phyloP scores from a whole-genome alignment of 345 rosid species.

The Syzygium oleosum region DNA sequence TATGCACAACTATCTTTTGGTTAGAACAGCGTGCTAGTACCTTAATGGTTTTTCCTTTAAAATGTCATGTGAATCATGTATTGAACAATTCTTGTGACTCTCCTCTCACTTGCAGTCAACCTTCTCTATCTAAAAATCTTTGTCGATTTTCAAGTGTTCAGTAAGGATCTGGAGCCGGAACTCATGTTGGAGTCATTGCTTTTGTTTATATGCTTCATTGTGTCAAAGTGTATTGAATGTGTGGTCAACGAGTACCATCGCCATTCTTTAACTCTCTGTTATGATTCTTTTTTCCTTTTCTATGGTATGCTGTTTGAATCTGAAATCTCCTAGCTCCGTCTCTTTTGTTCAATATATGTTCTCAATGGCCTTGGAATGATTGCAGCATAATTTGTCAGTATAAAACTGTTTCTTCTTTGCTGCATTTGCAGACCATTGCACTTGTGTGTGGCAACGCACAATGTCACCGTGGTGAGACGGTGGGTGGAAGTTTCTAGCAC shows the following conservation, averaged over 20 bases:
- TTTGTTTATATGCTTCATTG: not conserved
- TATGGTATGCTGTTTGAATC: not conserved
- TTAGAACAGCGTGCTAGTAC: not conserved
- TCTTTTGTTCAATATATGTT: not conserved
- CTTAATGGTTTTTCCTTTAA: not conserved
- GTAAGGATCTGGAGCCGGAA: not conserved
- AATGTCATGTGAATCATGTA: not conserved
- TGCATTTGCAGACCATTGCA: slow-evolving; percentile 69
- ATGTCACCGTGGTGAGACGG: slow-evolving; percentile 83
- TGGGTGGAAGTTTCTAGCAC: slow-evolving; percentile 80
- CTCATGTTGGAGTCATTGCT: not conserved
- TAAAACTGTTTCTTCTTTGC: slow-evolving; percentile 1
- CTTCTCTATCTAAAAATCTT: not conserved
- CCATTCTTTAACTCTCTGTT: not conserved
- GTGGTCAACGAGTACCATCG: not conserved
- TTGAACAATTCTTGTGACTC: not conserved
- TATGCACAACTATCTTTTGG: not conserved
- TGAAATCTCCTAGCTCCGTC: not conserved
- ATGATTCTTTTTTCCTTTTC: not conserved
- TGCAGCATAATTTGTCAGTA: not conserved
- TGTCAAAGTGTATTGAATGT: not conserved
- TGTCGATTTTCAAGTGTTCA: not conserved
- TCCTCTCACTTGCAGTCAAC: not conserved
- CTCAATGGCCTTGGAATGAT: not conserved
- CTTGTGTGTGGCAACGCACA: slow-evolving; percentile 79